A percentile compares a stretch with the other conserved stretches of the same genome.
Conservation (phyloP, 306 rosid genomes). For the Arachis hypogaea region DNA sequence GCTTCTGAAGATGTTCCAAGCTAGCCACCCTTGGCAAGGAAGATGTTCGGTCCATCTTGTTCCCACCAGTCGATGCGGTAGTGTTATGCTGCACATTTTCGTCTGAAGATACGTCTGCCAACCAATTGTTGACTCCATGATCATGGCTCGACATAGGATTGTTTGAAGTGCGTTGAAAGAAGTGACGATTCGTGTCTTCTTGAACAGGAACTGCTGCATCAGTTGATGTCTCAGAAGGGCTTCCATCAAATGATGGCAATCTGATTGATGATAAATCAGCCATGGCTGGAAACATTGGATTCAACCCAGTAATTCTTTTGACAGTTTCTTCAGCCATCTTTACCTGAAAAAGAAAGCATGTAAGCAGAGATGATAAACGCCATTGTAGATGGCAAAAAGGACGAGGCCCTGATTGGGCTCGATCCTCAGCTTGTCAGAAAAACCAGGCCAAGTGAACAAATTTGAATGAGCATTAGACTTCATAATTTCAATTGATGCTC, state of each 20-base stretch:
- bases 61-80: constrained; percentile 47
- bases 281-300: constrained; percentile 56
- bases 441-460: too few species aligned
- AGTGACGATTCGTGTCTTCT: constrained; percentile 60
- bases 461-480: too few species aligned
- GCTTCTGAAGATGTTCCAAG: constrained; percentile 94
- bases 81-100: constrained; percentile 55
- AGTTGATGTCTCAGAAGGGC: constrained; percentile 77
- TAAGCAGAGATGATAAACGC: constrained; percentile 26
- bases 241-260: constrained; percentile 63
- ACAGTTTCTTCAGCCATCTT: constrained; percentile 88
- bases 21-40: constrained; percentile 89
- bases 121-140: constrained; percentile 45
- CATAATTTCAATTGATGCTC: constrained; percentile 5
- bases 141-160: constrained; percentile 48
- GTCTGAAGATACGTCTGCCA: constrained; percentile 52
- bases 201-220: constrained; percentile 69
- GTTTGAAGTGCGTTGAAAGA: constrained; percentile 51
- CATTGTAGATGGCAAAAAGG: too few species aligned
- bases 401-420: too few species aligned
- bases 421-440: too few species aligned
- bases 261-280: constrained; percentile 63
- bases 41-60: constrained; percentile 56
- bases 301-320: constrained; percentile 70
- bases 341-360: constrained; percentile 53